A percentile compares a stretch with the other conserved stretches of the same genome.
Evolutionary conservation across 1,284 basidiomycete species (phyloP).

Genomic region (Baeospora myosura): DNA sequence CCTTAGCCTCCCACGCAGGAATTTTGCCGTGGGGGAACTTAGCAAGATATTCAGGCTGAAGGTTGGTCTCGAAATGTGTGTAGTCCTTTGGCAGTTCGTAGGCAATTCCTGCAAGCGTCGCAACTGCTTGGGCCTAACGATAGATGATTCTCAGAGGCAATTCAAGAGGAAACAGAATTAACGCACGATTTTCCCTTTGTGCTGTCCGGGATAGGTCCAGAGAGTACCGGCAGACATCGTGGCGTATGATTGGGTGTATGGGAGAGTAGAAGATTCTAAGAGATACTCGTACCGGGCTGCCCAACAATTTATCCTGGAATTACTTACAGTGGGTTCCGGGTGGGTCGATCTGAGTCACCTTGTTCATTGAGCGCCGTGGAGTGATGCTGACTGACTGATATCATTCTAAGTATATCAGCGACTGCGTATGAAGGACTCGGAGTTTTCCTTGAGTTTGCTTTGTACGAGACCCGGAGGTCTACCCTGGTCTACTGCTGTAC

Average conservation of each 20-base stretch:
- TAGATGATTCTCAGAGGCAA: slow-evolving; percentile 2
- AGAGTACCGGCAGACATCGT: too few species aligned
- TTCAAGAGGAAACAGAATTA: background rate
- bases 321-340: slow-evolving; percentile 36
- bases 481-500: too few species aligned
- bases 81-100: slow-evolving; percentile 54
- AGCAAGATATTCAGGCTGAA: slow-evolving; percentile 68
- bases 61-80: slow-evolving; percentile 70
- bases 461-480: slow-evolving; percentile 24
- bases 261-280: too few species aligned
- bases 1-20: slow-evolving; percentile 71
- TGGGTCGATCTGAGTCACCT: too few species aligned
- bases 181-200: slow-evolving; percentile 44
- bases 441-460: slow-evolving; percentile 31
- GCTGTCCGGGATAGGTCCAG: slow-evolving; percentile 39
- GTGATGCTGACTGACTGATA: too few species aligned
- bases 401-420: slow-evolving; percentile 15
- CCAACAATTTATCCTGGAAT: slow-evolving; percentile 35
- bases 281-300: slow-evolving; percentile 39
- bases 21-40: slow-evolving; percentile 85
- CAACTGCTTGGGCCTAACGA: slow-evolving; percentile 62
- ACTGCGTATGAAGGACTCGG: slow-evolving; percentile 31
- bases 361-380: background rate
- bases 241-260: too few species aligned
- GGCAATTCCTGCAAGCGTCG: slow-evolving; percentile 64